Percentiles rank a stretch among this genome's conserved stretches.
Conservation (phyloP, 2,329 filamentous ascomycete genomes). For the Fusarium sp. region DNA sequence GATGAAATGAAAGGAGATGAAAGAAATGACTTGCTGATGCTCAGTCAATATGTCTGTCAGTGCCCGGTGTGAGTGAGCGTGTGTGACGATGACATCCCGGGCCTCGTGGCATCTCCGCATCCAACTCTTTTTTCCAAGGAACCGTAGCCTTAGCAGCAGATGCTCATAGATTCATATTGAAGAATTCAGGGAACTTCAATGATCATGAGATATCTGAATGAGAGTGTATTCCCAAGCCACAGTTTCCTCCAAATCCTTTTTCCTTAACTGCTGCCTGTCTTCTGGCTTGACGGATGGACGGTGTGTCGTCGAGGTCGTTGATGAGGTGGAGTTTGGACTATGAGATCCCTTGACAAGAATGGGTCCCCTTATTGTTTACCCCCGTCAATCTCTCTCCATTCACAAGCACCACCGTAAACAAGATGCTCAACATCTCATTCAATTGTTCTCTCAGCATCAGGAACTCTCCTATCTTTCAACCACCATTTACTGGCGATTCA, state of each 20-base stretch:
- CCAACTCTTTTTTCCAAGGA: slow-evolving; percentile 28
- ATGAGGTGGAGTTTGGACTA: slow-evolving; percentile 27
- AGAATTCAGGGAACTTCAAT: background rate
- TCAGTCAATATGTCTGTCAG: slow-evolving; percentile 18
- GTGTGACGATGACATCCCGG: slow-evolving; percentile 39
- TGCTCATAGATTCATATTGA: background rate
- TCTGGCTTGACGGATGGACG: slow-evolving; percentile 10
- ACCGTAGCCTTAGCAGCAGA: background rate
- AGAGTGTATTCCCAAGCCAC: background rate
- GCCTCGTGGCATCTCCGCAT: slow-evolving; percentile 39
- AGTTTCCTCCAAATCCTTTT: background rate
- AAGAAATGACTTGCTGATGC: slow-evolving; percentile 15
- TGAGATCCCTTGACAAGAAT: slow-evolving; percentile 30
- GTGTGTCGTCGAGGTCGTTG: slow-evolving; percentile 36
- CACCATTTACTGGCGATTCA: background rate
- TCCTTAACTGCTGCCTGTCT: no score
- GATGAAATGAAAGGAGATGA: background rate
- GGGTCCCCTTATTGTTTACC: slow-evolving; percentile 17
- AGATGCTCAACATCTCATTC: background rate
- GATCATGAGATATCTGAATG: background rate
- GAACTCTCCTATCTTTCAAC: background rate
- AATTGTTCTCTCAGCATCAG: background rate
- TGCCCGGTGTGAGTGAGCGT: slow-evolving; percentile 19
- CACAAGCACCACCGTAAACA: background rate
- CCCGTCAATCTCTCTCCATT: background rate